Base-by-base conservation (phyloP, 2,329 filamentous ascomycete species). In the Alternaria alternata region DNA sequence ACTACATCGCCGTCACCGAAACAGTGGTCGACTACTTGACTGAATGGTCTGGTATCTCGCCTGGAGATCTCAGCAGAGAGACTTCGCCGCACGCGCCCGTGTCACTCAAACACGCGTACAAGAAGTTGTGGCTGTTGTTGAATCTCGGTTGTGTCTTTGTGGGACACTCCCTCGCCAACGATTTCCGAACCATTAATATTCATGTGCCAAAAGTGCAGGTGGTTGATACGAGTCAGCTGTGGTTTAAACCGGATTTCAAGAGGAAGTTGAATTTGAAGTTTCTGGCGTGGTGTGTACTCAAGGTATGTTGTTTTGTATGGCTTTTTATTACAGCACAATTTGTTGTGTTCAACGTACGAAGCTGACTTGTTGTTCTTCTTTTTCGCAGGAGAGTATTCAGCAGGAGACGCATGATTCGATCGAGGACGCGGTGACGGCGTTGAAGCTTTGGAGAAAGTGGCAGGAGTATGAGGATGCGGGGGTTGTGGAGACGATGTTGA, bases 121-220 rank as follows among this genome's bases (percentile, higher is more conserved):
- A 99, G 81, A 97, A 97, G 78, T 88, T 99, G 30, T 99, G 96
- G 96, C 87, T 98, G 16, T 85, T 99, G 18, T 86, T 99, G 32
- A 99, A 99, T 75, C 85, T 98, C 0, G 95, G 95, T 48, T 97
- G 93, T 80, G 88, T 92, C 64, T 99, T 99, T 76, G 87, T 99
- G 5, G 95, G 95, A 3, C 95, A 99, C 73, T 94, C 94, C 4
- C 84, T 99, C 42, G 92, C 92, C 67, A 94, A 95, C 69, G 95
- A 99, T 79, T 98, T 99, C 81, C 92, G 95, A 54, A 96, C 96
- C 57, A 96, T 97, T 80, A 99, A 99, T 78, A 97, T 99, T 57
- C 92, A 97, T 76, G 91, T 99, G 0, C 95, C 96, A 1, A 92
- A 90, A 75, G 80, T 87, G 4, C 95, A 99, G 77, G 91, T 97